Conservation (phyloP, 257 asterid species). For the Linderniella brevidens region DNA sequence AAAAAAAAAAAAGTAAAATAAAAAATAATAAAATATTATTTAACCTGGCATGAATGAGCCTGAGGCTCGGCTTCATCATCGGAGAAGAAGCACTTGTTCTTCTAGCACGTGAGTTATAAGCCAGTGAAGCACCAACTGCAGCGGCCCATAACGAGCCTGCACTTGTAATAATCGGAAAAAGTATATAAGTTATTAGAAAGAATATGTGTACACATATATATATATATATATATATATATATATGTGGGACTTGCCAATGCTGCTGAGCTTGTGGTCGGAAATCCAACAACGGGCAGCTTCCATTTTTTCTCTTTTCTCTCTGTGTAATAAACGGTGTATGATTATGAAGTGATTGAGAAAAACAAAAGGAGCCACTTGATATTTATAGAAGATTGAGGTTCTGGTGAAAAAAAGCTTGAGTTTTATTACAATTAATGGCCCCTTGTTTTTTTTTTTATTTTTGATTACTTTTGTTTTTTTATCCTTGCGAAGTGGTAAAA, state of each 20-base stretch:
- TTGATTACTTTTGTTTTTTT: background rate
- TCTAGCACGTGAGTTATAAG: conserved; percentile 25
- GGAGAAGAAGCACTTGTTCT: conserved; percentile 4
- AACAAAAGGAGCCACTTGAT: too few species aligned
- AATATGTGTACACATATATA: too few species aligned
- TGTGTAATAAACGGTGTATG: too few species aligned
- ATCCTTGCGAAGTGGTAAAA: background rate
- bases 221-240: too few species aligned
- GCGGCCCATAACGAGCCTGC: conserved; percentile 65
- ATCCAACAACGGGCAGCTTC: conserved; percentile 56
- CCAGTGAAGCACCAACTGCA: conserved; percentile 47
- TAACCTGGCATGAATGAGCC: conserved; percentile 71
- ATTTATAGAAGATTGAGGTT: too few species aligned
- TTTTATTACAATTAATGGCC: too few species aligned
- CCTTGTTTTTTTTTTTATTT: background rate
- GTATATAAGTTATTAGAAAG: too few species aligned
- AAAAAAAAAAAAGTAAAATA: background rate
- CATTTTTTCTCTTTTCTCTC: conserved; percentile 14
- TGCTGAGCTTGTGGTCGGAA: conserved; percentile 58
- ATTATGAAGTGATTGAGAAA: too few species aligned
- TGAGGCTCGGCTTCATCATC: conserved; percentile 50
- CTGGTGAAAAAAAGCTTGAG: too few species aligned
- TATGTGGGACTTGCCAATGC: conserved; percentile 29
- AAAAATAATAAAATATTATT: background rate
- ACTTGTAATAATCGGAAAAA: too few species aligned